Percentiles rank a stretch among this genome's conserved stretches.
Conservation (phyloP, 345 rosid species). For the Populus tremula region DNA sequence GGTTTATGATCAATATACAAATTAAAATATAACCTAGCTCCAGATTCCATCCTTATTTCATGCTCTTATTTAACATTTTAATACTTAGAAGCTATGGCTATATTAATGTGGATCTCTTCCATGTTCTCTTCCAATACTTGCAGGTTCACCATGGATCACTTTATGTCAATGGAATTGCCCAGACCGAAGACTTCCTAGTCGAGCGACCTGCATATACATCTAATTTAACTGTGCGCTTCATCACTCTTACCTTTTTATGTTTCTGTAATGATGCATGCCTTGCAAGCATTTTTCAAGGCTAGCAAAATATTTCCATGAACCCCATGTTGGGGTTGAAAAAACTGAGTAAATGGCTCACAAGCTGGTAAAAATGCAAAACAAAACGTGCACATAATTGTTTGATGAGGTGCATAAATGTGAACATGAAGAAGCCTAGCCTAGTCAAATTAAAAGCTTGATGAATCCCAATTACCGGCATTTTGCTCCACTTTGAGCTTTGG, state of each 20-base stretch:
- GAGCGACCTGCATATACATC: slow-evolving; percentile 36
- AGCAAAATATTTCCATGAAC: background rate
- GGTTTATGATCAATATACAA: background rate
- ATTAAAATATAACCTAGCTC: background rate
- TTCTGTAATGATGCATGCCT: slow-evolving; percentile 1
- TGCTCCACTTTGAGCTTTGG: background rate
- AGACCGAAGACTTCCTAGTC: slow-evolving; percentile 34
- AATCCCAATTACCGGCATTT: background rate
- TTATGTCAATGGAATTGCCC: slow-evolving; percentile 42
- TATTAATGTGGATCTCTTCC: background rate
- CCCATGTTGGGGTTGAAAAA: background rate
- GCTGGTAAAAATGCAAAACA: too few relatives aligned
- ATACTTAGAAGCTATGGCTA: background rate
- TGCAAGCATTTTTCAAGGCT: background rate
- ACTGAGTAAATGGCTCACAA: background rate
- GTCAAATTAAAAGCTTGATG: slow-evolving; percentile 9
- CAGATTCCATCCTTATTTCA: background rate
- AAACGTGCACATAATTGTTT: too few relatives aligned
- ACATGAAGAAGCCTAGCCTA: background rate
- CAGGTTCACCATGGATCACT: slow-evolving; percentile 42
- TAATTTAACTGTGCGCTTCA: slow-evolving; percentile 27
- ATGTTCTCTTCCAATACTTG: background rate
- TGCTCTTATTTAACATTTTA: background rate
- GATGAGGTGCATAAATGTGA: too few relatives aligned
- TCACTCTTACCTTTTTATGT: slow-evolving; percentile 1